These are phyloP conservation scores for Gonapodya prolifera DNA, from an alignment of 192 early-diverging fungal genomes.

Conservation along the genomic window DNA sequence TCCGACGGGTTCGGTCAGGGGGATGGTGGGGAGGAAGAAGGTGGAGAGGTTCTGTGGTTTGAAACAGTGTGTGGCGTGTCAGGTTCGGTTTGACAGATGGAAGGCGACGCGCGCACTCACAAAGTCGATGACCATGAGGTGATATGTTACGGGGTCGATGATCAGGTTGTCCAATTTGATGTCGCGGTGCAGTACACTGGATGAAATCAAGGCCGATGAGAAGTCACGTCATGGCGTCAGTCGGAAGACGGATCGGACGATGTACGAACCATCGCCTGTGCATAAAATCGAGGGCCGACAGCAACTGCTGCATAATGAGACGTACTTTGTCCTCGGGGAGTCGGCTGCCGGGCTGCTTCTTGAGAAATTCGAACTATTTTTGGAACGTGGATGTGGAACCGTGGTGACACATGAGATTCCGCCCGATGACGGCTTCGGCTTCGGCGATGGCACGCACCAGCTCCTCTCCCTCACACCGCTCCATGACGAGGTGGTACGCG, in stretches of 20 bases:
- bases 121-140: conserved; percentile 4
- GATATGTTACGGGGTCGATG: not conserved
- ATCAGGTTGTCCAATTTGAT: conserved; percentile 4
- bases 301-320: not conserved
- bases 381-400: not conserved
- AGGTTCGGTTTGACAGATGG: not conserved
- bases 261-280: not conserved
- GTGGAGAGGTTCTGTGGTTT: not conserved
- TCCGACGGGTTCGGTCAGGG: not conserved
- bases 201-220: not conserved
- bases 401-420: not conserved
- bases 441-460: not conserved
- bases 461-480: not conserved
- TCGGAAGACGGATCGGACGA: not conserved
- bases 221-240: not conserved
- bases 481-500: conserved; percentile 2
- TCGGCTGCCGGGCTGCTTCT: not conserved
- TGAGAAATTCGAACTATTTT: not conserved
- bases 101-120: not conserved
- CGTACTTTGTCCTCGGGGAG: conserved; percentile 3
- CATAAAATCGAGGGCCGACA: not conserved
- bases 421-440: not conserved
- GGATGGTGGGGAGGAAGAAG: not conserved
- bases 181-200: conserved; percentile 1
- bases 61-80: too few species aligned